phyloP scores from a whole-genome alignment of 2,329 filamentous ascomycete species.

The Alternaria brassicae region DNA sequence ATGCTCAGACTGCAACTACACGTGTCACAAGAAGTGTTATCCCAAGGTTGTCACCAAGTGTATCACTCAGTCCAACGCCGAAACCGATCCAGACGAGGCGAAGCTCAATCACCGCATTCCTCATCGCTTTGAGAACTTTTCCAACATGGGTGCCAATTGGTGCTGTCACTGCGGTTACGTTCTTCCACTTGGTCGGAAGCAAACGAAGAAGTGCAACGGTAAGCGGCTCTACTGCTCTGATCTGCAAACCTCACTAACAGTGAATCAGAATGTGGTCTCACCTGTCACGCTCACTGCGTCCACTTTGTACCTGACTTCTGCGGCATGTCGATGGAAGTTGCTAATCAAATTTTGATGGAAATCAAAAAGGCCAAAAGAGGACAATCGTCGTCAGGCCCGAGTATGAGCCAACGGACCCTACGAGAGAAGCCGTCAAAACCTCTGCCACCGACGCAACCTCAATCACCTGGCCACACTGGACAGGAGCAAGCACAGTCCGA shows the following conservation, averaged over 20 bases:
- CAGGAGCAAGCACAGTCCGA: constrained; percentile 53
- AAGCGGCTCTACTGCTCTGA: constrained; percentile 42
- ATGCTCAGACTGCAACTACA: constrained; percentile 99
- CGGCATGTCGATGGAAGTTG: constrained; percentile 97
- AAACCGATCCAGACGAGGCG: constrained; percentile 97
- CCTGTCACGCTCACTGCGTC: constrained; percentile 87
- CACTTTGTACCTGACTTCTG: constrained; percentile 98
- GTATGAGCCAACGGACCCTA: constrained; percentile 54
- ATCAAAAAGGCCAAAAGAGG: constrained; percentile 80
- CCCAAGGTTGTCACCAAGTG: constrained; percentile 97
- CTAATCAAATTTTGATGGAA: constrained; percentile 89
- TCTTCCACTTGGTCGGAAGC: constrained; percentile 91
- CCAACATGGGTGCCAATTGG: constrained; percentile 98
- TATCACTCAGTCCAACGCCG: constrained; percentile 98
- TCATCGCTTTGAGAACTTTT: constrained; percentile 95
- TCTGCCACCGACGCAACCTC: constrained; percentile 49
- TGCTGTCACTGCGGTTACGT: constrained; percentile 99
- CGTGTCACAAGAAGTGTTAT: constrained; percentile 98
- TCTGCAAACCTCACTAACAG: constrained; percentile 28
- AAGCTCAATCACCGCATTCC: constrained; percentile 99
- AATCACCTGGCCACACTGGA: constrained; percentile 41
- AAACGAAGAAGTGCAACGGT: constrained; percentile 90
- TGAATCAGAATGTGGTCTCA: constrained; percentile 80
- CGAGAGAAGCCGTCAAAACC: constrained; percentile 53
- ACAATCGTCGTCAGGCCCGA: constrained; percentile 60